Conservation (phyloP, 2,329 filamentous ascomycete genomes). For the Emericellopsis atlantica region DNA sequence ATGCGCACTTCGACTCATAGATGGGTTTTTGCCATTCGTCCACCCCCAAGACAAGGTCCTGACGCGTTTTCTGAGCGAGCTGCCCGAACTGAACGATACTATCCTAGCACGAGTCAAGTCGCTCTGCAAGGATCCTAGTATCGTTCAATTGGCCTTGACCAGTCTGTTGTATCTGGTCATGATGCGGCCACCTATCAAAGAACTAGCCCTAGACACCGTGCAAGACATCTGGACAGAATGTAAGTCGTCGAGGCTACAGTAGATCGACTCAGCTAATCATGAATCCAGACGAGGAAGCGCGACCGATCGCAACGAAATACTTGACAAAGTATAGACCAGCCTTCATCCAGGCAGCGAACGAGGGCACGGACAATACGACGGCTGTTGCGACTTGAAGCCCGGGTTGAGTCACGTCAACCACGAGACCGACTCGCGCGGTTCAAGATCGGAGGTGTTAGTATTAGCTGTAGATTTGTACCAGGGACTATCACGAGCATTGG, state of each 20-base stretch:
- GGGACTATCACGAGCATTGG: too few species aligned
- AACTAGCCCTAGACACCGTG: constrained; percentile 51
- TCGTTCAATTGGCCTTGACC: constrained; percentile 49
- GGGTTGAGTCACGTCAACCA: too few species aligned
- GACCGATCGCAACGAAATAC: constrained; percentile 50
- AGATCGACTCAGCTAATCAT: constrained; percentile 7
- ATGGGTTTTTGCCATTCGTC: constrained; percentile 83
- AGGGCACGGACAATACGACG: constrained; percentile 6
- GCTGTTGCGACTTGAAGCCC: too few species aligned
- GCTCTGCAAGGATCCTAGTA: constrained; percentile 53
- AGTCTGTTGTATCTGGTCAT: constrained; percentile 56
- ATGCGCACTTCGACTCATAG: constrained; percentile 70
- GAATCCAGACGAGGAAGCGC: constrained; percentile 44
- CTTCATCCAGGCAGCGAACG: constrained; percentile 25
- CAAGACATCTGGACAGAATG: constrained; percentile 56
- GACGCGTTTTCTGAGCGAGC: constrained; percentile 82
- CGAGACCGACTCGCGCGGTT: constrained; percentile 1
- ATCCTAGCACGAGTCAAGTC: constrained; percentile 63
- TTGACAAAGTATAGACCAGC: constrained; percentile 46
- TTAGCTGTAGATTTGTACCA: too few species aligned
- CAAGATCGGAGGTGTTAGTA: neutral
- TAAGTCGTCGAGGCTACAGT: constrained; percentile 23
- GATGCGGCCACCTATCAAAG: constrained; percentile 52
- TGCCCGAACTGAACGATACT: constrained; percentile 62
- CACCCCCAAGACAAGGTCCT: constrained; percentile 82